Evolutionary conservation across 768 basidiomycete species (phyloP).

Genomic region (Psilocybe subaeruginosa): DNA sequence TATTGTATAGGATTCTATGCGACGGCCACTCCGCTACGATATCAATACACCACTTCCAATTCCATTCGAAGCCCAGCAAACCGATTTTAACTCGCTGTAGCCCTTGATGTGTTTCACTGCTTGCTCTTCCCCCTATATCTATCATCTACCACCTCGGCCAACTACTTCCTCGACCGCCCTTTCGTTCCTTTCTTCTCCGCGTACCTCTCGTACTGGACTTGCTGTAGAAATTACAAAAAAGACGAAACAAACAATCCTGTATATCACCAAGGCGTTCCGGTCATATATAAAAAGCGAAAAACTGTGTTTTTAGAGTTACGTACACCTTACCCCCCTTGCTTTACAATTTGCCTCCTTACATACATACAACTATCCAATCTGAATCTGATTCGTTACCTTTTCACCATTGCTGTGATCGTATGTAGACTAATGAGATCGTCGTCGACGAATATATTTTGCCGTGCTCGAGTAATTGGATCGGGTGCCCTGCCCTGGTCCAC

Average conservation of each 20-base stretch:
- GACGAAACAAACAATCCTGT: background rate
- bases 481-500: no score
- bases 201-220: background rate
- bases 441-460: no score
- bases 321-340: background rate
- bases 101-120: slow-evolving; percentile 1
- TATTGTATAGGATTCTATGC: slow-evolving; percentile 16
- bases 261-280: background rate
- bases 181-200: background rate
- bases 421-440: no score
- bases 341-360: background rate
- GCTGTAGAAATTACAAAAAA: slow-evolving; percentile 5
- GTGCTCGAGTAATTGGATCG: no score
- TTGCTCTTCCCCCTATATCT: background rate
- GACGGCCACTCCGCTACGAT: slow-evolving; percentile 6
- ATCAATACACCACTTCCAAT: background rate
- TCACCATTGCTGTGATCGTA: background rate
- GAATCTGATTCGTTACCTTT: background rate
- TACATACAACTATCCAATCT: background rate
- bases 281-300: background rate
- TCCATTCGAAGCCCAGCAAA: background rate
- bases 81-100: background rate
- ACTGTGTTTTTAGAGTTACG: slow-evolving; percentile 4
- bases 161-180: background rate
- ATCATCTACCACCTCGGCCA: background rate